Conservation (phyloP, 2,329 filamentous ascomycete genomes). For the Dothiorella sarmentorum region DNA sequence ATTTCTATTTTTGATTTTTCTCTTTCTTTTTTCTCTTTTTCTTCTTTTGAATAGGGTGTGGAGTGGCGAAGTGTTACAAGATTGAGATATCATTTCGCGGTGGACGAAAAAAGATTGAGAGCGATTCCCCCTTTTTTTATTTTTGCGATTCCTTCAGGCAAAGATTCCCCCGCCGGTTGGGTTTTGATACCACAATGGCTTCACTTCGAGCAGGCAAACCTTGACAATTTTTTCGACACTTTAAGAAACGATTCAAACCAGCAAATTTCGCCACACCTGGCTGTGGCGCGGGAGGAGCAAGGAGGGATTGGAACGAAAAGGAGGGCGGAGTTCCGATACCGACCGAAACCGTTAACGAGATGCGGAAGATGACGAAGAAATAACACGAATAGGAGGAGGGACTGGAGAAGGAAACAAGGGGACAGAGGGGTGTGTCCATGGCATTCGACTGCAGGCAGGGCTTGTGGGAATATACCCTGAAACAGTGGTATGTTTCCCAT, state of each 20-base stretch:
- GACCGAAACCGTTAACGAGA: background rate
- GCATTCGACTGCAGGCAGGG: background rate
- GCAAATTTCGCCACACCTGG: slow-evolving; percentile 5
- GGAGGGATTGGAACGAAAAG: slow-evolving; percentile 8
- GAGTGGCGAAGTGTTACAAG: slow-evolving; percentile 5
- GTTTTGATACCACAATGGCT: slow-evolving; percentile 15
- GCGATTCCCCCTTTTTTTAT: slow-evolving; percentile 9
- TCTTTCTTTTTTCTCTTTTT: slow-evolving; percentile 2
- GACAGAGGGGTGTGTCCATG: background rate
- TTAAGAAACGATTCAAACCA: slow-evolving; percentile 1
- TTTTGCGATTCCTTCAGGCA: slow-evolving; percentile 16
- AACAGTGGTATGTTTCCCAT: slow-evolving; percentile 12
- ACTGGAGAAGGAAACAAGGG: background rate
- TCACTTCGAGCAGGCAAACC: slow-evolving; percentile 3
- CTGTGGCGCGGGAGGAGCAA: slow-evolving; percentile 14
- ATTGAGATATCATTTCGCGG: slow-evolving; percentile 13
- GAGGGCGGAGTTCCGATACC: slow-evolving; percentile 8
- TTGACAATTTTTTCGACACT: slow-evolving; percentile 8
- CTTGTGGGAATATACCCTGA: background rate
- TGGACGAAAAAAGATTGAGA: slow-evolving; percentile 13
- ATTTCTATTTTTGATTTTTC: background rate
- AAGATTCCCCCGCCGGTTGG: slow-evolving; percentile 16
- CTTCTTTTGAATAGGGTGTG: slow-evolving; percentile 9
- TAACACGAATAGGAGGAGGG: background rate
- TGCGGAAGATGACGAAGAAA: background rate